phyloP scores from a whole-genome alignment of 352 stramenopile species.

The Aphanomyces stellatus region DNA sequence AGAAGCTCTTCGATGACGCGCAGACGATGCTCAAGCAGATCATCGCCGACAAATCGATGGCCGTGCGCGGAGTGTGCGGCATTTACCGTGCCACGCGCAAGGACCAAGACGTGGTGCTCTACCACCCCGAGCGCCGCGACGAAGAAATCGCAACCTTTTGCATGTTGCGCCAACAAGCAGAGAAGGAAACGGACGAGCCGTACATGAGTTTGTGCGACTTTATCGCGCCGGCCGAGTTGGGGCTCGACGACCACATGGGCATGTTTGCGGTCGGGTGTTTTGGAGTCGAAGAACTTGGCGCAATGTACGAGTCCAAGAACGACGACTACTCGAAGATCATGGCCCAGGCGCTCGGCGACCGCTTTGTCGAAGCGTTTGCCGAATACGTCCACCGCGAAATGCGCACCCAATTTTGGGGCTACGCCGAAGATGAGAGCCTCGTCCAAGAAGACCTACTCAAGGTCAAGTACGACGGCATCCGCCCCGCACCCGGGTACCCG shows the following conservation, averaged over 20 bases:
- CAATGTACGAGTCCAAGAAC: conserved; percentile 89
- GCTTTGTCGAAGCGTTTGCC: conserved; percentile 87
- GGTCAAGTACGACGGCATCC: conserved; percentile 97
- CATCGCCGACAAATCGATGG: conserved; percentile 87
- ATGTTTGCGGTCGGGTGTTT: conserved; percentile 96
- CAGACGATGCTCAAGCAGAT: conserved; percentile 92
- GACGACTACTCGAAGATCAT: conserved; percentile 99
- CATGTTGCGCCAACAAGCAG: conserved; percentile 95
- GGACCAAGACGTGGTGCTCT: conserved; percentile 94
- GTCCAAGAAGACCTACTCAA: conserved; percentile 92
- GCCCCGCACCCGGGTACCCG: conserved; percentile 95
- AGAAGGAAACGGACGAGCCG: conserved; percentile 93
- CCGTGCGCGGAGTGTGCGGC: conserved; percentile 88
- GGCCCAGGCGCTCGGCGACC: conserved; percentile 78
- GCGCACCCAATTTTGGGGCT: conserved; percentile 93
- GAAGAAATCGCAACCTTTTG: conserved; percentile 87
- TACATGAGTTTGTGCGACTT: conserved; percentile 95
- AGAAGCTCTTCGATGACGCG: conserved; percentile 96
- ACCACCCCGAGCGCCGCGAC: conserved; percentile 69
- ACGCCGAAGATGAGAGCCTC: conserved; percentile 88
- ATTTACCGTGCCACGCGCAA: conserved; percentile 91
- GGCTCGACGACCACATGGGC: conserved; percentile 84
- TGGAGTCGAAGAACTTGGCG: conserved; percentile 89
- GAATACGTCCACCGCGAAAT: conserved; percentile 96
- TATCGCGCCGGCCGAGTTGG: conserved; percentile 70